Conservation (phyloP, 176 grass and related monocot genomes). For the Pharus latifolius region DNA sequence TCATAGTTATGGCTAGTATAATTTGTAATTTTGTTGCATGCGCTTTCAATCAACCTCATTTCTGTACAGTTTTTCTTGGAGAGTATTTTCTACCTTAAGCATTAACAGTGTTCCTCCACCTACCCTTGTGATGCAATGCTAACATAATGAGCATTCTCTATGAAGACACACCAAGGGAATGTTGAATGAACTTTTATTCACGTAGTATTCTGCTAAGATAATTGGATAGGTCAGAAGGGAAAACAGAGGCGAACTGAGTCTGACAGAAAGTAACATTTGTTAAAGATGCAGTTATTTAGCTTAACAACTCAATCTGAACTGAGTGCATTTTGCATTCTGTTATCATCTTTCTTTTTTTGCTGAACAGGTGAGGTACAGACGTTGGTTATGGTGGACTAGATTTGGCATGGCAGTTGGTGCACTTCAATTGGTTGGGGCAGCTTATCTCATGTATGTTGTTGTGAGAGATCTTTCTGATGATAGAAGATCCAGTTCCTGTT, state of each 20-base stretch:
- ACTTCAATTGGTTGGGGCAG: constrained; percentile 62
- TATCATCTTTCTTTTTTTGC: constrained; percentile 18
- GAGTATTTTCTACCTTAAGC: background rate
- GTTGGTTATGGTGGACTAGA: constrained; percentile 95
- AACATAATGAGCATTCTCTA: background rate
- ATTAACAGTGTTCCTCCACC: background rate
- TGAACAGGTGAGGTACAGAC: constrained; percentile 83
- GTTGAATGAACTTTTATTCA: background rate
- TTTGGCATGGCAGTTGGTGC: constrained; percentile 73
- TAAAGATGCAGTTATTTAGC: background rate
- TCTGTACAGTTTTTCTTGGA: background rate
- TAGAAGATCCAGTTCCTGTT: constrained; percentile 43
- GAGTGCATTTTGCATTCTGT: background rate
- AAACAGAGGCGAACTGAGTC: background rate
- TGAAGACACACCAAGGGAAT: background rate
- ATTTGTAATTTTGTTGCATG: background rate
- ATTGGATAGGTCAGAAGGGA: background rate
- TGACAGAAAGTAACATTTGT: constrained; percentile 8
- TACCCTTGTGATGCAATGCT: background rate
- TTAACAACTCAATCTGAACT: background rate
- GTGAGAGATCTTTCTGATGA: constrained; percentile 51
- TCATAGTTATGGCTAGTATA: background rate
- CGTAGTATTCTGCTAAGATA: background rate
- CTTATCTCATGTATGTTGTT: constrained; percentile 63
- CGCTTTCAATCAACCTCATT: background rate